Conservation (phyloP, 352 stramenopile genomes). For the Peronospora tabacina region DNA sequence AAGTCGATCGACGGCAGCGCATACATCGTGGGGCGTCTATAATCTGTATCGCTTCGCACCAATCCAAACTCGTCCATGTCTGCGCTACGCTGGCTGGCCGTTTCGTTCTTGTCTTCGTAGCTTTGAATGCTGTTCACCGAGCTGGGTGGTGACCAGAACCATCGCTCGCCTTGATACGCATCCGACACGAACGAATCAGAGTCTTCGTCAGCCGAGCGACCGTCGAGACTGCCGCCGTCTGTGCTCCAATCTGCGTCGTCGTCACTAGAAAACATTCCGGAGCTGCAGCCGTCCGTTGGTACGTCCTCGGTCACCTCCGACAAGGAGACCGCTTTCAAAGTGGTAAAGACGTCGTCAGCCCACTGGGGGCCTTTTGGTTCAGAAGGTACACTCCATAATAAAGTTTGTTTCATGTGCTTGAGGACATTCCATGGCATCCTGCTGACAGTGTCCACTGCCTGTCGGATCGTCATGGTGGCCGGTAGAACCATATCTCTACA, state of each 20-base stretch:
- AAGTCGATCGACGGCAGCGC: conserved; percentile 26
- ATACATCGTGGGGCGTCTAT: conserved; percentile 26
- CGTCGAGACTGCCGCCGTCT: conserved; percentile 22
- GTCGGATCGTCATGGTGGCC: conserved; percentile 7
- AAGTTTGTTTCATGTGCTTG: conserved; percentile 22
- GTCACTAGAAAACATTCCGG: conserved; percentile 20
- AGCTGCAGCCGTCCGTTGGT: conserved; percentile 28
- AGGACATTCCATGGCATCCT: conserved; percentile 20
- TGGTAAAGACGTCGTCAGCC: conserved; percentile 27
- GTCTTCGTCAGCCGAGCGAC: conserved; percentile 13
- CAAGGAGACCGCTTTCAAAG: conserved; percentile 12
- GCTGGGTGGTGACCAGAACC: conserved; percentile 24
- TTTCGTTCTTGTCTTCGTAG: conserved; percentile 25
- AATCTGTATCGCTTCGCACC: conserved; percentile 14
- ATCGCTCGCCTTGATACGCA: conserved; percentile 21
- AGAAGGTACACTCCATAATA: conserved; percentile 22
- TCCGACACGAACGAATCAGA: background rate
- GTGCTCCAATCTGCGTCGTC: conserved; percentile 23
- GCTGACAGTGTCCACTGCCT: conserved; percentile 12
- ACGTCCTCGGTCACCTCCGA: conserved; percentile 11
- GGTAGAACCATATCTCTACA: conserved; percentile 13
- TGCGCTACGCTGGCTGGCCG: conserved; percentile 13
- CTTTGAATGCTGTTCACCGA: conserved; percentile 18
- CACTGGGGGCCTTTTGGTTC: conserved; percentile 24
- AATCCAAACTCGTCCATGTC: conserved; percentile 23